Conservation (phyloP, 2,329 filamentous ascomycete species). For the Ilyonectria destructans region DNA sequence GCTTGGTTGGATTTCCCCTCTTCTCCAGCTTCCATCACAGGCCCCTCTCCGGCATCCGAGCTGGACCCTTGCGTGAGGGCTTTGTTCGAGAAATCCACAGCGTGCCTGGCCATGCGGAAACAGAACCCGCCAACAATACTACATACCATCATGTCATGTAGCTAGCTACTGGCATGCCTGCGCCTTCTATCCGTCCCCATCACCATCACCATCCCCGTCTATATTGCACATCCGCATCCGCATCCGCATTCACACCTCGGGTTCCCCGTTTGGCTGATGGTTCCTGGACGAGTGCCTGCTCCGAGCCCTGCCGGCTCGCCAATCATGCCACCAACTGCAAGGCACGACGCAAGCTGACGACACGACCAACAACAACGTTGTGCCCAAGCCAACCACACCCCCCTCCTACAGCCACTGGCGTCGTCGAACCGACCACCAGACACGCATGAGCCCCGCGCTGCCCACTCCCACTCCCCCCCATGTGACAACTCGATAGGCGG, state of each 20-base stretch:
- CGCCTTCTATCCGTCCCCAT: not conserved
- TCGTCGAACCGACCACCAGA: conserved; percentile 27
- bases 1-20: not conserved
- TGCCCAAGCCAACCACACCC: conserved; percentile 34
- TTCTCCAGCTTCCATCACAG: not conserved
- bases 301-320: conserved; percentile 43
- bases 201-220: not conserved
- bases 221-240: not conserved
- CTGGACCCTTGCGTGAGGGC: not conserved
- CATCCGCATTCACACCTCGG: conserved; percentile 12
- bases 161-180: too few relatives aligned
- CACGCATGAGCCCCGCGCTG: conserved; percentile 42
- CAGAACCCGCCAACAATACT: not conserved
- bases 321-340: conserved; percentile 52
- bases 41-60: not conserved
- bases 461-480: conserved; percentile 45
- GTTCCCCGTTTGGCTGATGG: conserved; percentile 40
- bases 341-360: conserved; percentile 50
- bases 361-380: conserved; percentile 43
- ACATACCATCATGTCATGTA: not conserved
- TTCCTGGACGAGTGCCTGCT: conserved; percentile 45
- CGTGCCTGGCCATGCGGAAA: not conserved
- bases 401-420: conserved; percentile 27
- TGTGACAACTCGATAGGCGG: conserved; percentile 48
- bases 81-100: not conserved